These are phyloP conservation scores for Fusarium nygamai DNA, from an alignment of 2,329 filamentous ascomycete species.

Conservation along the genomic window DNA sequence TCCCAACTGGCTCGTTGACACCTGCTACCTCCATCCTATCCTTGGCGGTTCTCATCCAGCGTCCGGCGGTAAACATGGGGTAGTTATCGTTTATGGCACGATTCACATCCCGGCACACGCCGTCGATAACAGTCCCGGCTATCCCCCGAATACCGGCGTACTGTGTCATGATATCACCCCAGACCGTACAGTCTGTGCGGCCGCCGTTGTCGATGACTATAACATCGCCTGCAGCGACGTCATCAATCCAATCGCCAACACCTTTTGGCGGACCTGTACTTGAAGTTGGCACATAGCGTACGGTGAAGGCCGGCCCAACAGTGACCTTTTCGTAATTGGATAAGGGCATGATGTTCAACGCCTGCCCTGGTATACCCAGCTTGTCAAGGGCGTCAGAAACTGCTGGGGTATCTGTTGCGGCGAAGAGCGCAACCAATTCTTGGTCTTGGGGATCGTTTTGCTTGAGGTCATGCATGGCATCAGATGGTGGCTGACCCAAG, in stretches of 20 bases:
- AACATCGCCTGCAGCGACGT: constrained; percentile 33
- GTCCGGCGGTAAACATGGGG: constrained; percentile 1
- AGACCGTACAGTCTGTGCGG: constrained; percentile 49
- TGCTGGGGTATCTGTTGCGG: background rate
- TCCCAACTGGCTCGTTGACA: background rate
- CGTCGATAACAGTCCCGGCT: background rate
- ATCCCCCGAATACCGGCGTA: constrained; percentile 42
- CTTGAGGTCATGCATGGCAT: background rate
- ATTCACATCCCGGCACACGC: constrained; percentile 2
- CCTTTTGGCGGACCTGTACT: background rate
- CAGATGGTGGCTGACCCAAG: background rate
- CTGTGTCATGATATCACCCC: constrained; percentile 51
- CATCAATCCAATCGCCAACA: background rate
- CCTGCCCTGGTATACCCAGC: background rate
- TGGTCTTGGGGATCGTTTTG: background rate
- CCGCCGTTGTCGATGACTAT: constrained; percentile 48
- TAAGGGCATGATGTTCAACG: constrained; percentile 1
- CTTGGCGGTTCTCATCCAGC: constrained; percentile 1
- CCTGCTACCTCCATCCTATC: background rate
- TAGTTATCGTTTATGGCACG: constrained; percentile 1
- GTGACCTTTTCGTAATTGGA: background rate
- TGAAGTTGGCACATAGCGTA: background rate
- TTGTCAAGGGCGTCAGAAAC: constrained; percentile 9
- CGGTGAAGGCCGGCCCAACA: constrained; percentile 2
- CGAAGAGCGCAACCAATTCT: background rate